Conservation (phyloP, 164 flowering plant genomes). For the Santalum album region DNA sequence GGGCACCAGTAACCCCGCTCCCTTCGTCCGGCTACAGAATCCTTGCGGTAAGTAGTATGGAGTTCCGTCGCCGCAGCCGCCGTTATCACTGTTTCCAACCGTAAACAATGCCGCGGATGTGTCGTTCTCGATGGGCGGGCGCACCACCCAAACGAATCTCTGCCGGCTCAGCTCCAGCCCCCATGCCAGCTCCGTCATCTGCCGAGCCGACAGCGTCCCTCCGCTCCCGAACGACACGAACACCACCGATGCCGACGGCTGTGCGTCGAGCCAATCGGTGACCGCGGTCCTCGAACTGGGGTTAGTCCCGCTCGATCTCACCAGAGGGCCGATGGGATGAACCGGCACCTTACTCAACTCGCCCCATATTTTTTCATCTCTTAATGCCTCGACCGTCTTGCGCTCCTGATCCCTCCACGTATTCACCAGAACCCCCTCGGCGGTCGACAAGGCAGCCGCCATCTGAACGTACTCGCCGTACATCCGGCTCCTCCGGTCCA, state of each 20-base stretch:
- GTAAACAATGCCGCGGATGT: slow-evolving; percentile 14
- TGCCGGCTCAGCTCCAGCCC: slow-evolving; percentile 44
- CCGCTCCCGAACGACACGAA: slow-evolving; percentile 45
- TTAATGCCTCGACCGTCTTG: not conserved
- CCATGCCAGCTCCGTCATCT: slow-evolving; percentile 34
- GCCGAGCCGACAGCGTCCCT: slow-evolving; percentile 28
- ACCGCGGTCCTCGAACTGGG: not conserved
- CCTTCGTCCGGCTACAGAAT: slow-evolving; percentile 19
- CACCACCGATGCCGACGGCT: slow-evolving; percentile 34
- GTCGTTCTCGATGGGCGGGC: slow-evolving; percentile 18
- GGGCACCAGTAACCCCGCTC: slow-evolving; percentile 21
- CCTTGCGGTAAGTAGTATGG: slow-evolving; percentile 26
- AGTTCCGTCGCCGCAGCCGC: slow-evolving; percentile 6
- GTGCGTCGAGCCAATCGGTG: slow-evolving; percentile 39
- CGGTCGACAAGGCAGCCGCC: not conserved
- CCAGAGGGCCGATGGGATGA: slow-evolving; percentile 13
- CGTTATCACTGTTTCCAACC: slow-evolving; percentile 1
- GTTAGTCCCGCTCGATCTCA: not conserved
- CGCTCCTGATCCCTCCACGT: slow-evolving; percentile 15
- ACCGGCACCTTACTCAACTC: slow-evolving; percentile 7
- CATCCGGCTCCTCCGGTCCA: slow-evolving; percentile 7
- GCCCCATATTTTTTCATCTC: not conserved
- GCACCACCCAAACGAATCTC: slow-evolving; percentile 37
- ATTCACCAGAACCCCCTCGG: slow-evolving; percentile 10
- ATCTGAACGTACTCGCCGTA: slow-evolving; percentile 6